Evolutionary conservation across 2,329 filamentous ascomycete species (phyloP).

Genomic region (Pleoardoris graminearum): DNA sequence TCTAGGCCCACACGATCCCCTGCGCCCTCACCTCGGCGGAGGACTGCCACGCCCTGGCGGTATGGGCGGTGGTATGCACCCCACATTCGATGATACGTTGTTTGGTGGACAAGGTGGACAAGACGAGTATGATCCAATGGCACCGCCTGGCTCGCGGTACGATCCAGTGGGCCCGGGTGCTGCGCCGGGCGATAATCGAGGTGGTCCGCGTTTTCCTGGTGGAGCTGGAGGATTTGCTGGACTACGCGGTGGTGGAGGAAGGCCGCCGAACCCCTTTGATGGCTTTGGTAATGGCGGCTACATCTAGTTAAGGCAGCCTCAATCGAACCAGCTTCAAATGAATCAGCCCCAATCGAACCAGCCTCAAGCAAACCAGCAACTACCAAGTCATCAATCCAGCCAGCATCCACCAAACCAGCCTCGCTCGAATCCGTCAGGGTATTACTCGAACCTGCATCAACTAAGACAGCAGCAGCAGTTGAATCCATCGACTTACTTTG

Average conservation of each 20-base stretch:
- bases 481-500: no score
- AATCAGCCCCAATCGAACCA: neutral
- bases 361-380: no score
- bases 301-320: conserved; percentile 41
- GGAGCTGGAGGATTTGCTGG: conserved; percentile 50
- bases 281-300: conserved; percentile 65
- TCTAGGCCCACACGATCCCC: conserved; percentile 80
- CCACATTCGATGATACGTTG: conserved; percentile 88
- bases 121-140: conserved; percentile 66
- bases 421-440: no score
- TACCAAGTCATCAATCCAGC: no score
- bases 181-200: conserved; percentile 45
- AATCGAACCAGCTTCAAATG: neutral
- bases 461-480: no score
- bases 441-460: no score
- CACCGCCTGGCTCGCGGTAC: conserved; percentile 86
- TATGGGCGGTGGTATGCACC: conserved; percentile 84
- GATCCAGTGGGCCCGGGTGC: conserved; percentile 71
- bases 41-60: conserved; percentile 61
- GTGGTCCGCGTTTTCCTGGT: conserved; percentile 37
- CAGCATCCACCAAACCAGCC: no score
- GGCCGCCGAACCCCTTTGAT: conserved; percentile 62
- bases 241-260: conserved; percentile 47
- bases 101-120: conserved; percentile 65
- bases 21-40: conserved; percentile 68